A percentile compares a stretch with the other conserved stretches of the same genome.
Conservation (phyloP, 2,329 filamentous ascomycete species). For the Penicillium sp. region DNA sequence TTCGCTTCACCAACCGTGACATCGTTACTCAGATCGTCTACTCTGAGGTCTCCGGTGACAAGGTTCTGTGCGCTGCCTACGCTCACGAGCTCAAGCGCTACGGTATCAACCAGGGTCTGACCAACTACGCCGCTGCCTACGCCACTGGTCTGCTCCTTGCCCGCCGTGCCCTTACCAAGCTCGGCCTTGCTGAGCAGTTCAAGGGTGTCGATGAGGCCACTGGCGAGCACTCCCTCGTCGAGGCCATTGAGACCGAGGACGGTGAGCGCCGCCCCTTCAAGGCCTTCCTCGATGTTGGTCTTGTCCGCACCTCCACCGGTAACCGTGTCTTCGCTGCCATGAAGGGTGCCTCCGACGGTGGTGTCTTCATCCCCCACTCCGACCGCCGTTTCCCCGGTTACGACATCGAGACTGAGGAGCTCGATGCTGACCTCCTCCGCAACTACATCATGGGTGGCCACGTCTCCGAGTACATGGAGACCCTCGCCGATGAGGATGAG, state of each 20-base stretch:
- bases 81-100: conserved; percentile 97
- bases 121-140: conserved; percentile 99
- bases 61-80: conserved; percentile 91
- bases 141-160: conserved; percentile 94
- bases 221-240: conserved; percentile 94
- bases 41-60: conserved; percentile 96
- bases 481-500: conserved; percentile 98
- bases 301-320: conserved; percentile 95
- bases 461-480: conserved; percentile 99
- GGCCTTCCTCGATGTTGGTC: conserved; percentile 96
- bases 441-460: conserved; percentile 99
- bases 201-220: conserved; percentile 93
- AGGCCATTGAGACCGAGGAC: conserved; percentile 87
- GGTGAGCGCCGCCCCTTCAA: conserved; percentile 96
- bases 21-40: conserved; percentile 97
- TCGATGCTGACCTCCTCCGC: conserved; percentile 93
- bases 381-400: conserved; percentile 99
- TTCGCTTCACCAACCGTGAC: conserved; percentile 99
- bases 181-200: conserved; percentile 91
- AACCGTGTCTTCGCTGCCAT: conserved; percentile 98
- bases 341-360: conserved; percentile 99
- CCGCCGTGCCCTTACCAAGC: conserved; percentile 95
- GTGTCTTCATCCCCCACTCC: conserved; percentile 94
- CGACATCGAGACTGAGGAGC: conserved; percentile 97
- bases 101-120: conserved; percentile 96